Conservation (phyloP, 139 green algal species). For the Ettlia oleoabundans region DNA sequence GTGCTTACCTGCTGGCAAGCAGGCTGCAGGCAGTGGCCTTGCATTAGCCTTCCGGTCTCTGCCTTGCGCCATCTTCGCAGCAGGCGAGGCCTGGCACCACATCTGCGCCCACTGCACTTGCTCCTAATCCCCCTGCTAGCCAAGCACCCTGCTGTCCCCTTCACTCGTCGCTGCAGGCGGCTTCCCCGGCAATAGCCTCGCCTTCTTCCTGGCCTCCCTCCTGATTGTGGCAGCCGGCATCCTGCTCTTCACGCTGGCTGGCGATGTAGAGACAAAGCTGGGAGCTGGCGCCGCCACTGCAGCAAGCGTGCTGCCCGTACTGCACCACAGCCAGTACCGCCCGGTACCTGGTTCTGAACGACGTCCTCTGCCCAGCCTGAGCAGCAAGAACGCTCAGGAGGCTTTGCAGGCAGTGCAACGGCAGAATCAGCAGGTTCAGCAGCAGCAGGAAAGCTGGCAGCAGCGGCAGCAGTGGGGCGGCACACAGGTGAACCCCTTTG, state of each 20-base stretch:
- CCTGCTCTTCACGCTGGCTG: slow-evolving; percentile 21
- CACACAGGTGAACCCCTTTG: slow-evolving; percentile 1
- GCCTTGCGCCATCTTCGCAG: too few relatives aligned
- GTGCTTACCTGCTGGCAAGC: background rate
- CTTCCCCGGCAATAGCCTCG: slow-evolving; percentile 6
- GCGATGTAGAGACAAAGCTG: slow-evolving; percentile 24
- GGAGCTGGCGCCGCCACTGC: background rate
- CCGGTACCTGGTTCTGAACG: background rate
- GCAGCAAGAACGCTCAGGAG: background rate
- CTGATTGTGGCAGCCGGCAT: slow-evolving; percentile 38
- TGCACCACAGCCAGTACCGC: too few relatives aligned
- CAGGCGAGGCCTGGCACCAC: too few relatives aligned
- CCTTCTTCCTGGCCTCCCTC: slow-evolving; percentile 34
- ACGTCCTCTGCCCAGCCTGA: background rate
- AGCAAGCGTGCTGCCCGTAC: slow-evolving; percentile 1
- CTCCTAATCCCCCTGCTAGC: background rate
- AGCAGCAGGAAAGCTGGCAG: too few relatives aligned
- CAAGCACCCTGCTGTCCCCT: background rate
- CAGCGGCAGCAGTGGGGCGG: background rate
- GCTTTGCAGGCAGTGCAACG: slow-evolving; percentile 4
- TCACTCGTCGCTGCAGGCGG: slow-evolving; percentile 26
- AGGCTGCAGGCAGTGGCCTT: too few relatives aligned
- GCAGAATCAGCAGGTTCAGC: background rate
- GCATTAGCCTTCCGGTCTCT: too few relatives aligned
- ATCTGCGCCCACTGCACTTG: too few relatives aligned